A percentile compares a stretch with the other conserved stretches of the same genome.
These are phyloP conservation scores for Helianthus annuus DNA, from an alignment of 129 eudicot genomes.

Conservation along the genomic window HanXRQr2.0-SUNRISE NC_035447.2:164589437-164589936, in stretches of 20 bases:
- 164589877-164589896: constrained; percentile 33
- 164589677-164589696: constrained; percentile 37
- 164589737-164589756: background rate
- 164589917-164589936: constrained; percentile 25
- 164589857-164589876: constrained; percentile 43
- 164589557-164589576: constrained; percentile 62
- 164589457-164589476: constrained; percentile 65
- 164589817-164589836: constrained; percentile 42
- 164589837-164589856: constrained; percentile 47
- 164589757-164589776: constrained; percentile 14
- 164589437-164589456: constrained; percentile 64
- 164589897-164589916: constrained; percentile 25
- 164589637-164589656: constrained; percentile 20
- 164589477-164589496: constrained; percentile 76
- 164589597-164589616: constrained; percentile 79
- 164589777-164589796: constrained; percentile 22
- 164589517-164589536: constrained; percentile 59
- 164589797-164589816: constrained; percentile 25
- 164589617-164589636: constrained; percentile 49
- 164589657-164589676: constrained; percentile 27
- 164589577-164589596: constrained; percentile 64
- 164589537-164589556: constrained; percentile 66
- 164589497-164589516: constrained; percentile 82
- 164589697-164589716: constrained; percentile 28
- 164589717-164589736: constrained; percentile 23